Base-by-base conservation (phyloP, 2,329 filamentous ascomycete genomes). In the Clarireedia hainanense region DNA sequence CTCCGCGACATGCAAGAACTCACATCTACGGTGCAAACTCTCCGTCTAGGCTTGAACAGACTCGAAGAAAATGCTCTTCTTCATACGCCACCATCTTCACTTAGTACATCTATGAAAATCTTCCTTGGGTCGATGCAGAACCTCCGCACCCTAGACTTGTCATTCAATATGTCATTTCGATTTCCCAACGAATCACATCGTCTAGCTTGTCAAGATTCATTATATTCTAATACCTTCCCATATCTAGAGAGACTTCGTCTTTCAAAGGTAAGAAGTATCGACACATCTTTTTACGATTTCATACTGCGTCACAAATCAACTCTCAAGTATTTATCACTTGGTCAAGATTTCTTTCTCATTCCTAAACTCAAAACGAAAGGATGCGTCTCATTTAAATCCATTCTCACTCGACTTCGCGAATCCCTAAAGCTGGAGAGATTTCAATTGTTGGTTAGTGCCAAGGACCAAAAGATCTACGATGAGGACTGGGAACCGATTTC, bases 51-150 rank as follows among this genome's bases (percentile, higher is more conserved):
- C 24, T 23, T 55, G 12, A 55, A 42, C 50, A 20, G 20, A 14
- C 6, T 55, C 5, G 27, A 24, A 20, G 30, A 45, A 17, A 42
- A 20, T 15, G 12, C 17, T 4, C 14, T 46, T 23, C 6, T 14
- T 26, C 20, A 42, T n/a, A 17, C 14, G 5, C 5, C 5, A 15
- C 3, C 27, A 12, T 20, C 40, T 36, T 20, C 46, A 17, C 39
- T 47, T 14, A 34, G 30, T 34, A 34, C 30, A 55, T 42, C 52
- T 12, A 50, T 55, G 17, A 43, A 17, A 9, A 20, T 34, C 3
- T 55, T 55, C 20, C 36, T 55, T 7, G 46, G 37, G 15, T 40
- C 52, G n/a, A 48, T 54, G 52, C 6, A 42, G 27, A 46, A 20
- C 10, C 52, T 54, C 20, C 52, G 34, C 12, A 39, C 14, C 24